Evolutionary conservation across 768 basidiomycete species (phyloP).

Genomic region (Suillus discolor): DNA sequence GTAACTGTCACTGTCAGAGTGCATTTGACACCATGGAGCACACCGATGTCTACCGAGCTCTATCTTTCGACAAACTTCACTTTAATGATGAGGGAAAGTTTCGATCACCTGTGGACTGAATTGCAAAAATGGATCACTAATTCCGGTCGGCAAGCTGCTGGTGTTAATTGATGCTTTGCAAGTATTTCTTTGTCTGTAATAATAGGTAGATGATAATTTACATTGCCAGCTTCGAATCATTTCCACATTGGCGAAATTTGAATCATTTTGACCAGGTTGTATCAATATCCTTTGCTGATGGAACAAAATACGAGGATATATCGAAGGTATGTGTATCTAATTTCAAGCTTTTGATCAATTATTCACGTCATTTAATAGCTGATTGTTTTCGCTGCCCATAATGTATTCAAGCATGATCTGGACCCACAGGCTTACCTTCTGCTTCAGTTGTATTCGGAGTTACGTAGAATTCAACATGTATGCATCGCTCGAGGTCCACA

Average conservation of each 20-base stretch:
- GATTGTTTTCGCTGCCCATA: neutral
- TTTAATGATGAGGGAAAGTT: no score
- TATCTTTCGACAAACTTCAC: no score
- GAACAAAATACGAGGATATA: neutral
- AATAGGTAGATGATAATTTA: neutral
- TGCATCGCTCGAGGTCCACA: neutral
- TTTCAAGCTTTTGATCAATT: neutral
- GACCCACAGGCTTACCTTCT: neutral
- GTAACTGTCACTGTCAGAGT: no score
- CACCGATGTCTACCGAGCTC: no score
- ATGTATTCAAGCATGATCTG: neutral
- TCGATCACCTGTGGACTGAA: neutral
- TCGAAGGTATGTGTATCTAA: no score
- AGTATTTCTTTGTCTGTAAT: neutral
- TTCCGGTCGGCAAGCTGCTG: neutral
- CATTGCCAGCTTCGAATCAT: no score
- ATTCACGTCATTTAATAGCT: neutral
- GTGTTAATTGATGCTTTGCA: neutral
- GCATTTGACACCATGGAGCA: no score
- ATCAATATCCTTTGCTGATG: neutral
- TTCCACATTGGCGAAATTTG: neutral
- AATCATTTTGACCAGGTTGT: neutral
- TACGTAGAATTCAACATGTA: neutral
- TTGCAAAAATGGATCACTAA: neutral
- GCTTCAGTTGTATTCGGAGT: neutral